Conservation (phyloP, 768 basidiomycete species). For the Podaxis rugospora region DNA sequence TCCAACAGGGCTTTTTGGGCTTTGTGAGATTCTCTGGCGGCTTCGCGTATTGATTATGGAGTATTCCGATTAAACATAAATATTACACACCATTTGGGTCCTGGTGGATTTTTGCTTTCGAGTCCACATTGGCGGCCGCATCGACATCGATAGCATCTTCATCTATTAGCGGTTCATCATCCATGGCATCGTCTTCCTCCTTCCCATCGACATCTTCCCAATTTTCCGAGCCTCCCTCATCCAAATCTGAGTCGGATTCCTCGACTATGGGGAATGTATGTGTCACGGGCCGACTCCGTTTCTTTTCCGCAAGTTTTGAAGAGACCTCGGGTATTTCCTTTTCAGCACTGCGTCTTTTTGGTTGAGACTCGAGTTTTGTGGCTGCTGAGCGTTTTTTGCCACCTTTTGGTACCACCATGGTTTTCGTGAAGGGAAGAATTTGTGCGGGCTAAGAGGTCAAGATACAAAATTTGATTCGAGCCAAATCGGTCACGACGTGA, state of each 20-base stretch:
- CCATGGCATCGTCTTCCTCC: slow-evolving; percentile 26
- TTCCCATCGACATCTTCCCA: slow-evolving; percentile 31
- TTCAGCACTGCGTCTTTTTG: slow-evolving; percentile 50
- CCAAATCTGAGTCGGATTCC: slow-evolving; percentile 36
- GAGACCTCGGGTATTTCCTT: slow-evolving; percentile 19
- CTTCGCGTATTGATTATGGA: slow-evolving; percentile 27
- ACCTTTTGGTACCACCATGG: slow-evolving; percentile 40
- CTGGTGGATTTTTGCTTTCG: slow-evolving; percentile 28
- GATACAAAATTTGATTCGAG: neutral
- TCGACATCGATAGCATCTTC: slow-evolving; percentile 28
- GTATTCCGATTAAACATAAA: neutral
- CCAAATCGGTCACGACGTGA: slow-evolving; percentile 8
- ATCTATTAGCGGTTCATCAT: slow-evolving; percentile 21
- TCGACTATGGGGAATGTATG: slow-evolving; percentile 22
- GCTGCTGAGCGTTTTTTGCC: slow-evolving; percentile 42
- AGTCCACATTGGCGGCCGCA: slow-evolving; percentile 20
- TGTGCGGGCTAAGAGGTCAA: neutral
- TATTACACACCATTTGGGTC: slow-evolving; percentile 53
- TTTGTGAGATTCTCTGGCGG: slow-evolving; percentile 65
- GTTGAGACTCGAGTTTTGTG: slow-evolving; percentile 42
- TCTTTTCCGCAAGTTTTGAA: slow-evolving; percentile 34
- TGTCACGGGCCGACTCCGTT: slow-evolving; percentile 62
- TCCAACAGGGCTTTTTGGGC: slow-evolving; percentile 62
- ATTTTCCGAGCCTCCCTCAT: slow-evolving; percentile 29
- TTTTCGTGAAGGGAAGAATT: neutral